A percentile compares a stretch with the other conserved stretches of the same genome.
These are phyloP conservation scores for Biancaea sappan DNA, from an alignment of 306 rosid species.

Conservation along the genomic window DNA sequence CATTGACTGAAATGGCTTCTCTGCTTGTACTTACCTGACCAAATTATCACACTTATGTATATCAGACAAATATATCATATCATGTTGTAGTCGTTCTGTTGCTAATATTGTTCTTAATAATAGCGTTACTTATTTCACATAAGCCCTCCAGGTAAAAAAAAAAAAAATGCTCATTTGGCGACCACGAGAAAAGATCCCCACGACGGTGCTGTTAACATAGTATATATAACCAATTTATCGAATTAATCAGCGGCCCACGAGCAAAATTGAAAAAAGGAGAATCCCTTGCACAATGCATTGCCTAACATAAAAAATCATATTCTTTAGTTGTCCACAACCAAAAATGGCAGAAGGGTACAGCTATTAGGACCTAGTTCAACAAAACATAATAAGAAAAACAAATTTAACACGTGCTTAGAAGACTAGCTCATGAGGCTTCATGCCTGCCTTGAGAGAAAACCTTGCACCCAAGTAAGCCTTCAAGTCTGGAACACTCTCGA, in stretches of 20 bases:
- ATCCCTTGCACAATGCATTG: background rate
- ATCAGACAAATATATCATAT: background rate
- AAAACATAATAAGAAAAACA: slow-evolving; percentile 3
- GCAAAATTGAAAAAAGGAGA: slow-evolving; percentile 23
- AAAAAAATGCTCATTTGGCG: background rate
- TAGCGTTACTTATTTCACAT: background rate
- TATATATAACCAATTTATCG: slow-evolving; percentile 2
- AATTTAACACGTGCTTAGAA: slow-evolving; percentile 38
- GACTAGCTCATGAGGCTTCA: slow-evolving; percentile 81
- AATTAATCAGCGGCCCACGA: background rate
- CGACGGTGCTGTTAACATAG: background rate
- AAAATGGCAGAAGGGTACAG: background rate
- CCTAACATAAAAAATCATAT: slow-evolving; percentile 20
- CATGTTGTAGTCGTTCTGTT: background rate
- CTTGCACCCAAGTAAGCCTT: slow-evolving; percentile 70
- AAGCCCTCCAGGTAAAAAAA: no score
- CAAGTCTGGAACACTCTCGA: slow-evolving; percentile 63
- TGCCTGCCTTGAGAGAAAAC: slow-evolving; percentile 72
- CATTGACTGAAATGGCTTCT: background rate
- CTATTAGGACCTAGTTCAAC: slow-evolving; percentile 18
- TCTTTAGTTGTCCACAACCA: slow-evolving; percentile 6
- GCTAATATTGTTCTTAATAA: background rate
- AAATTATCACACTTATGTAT: background rate
- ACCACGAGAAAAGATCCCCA: background rate
- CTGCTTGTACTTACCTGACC: background rate